phyloP scores from a whole-genome alignment of 2,329 filamentous ascomycete species.

The Diaporthe citriasiana region DNA sequence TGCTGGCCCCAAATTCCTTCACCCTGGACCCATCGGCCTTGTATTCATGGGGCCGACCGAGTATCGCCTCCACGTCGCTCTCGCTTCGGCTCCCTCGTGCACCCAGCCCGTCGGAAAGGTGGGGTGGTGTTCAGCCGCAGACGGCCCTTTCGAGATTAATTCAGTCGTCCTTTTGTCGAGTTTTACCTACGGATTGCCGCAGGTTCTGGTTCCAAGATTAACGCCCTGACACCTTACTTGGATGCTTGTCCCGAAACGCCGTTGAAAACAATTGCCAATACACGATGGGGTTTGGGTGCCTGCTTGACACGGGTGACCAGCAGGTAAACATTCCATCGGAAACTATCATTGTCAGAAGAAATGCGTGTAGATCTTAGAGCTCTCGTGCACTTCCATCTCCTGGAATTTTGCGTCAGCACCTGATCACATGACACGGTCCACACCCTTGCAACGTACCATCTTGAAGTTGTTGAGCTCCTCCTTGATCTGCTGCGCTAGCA shows the following conservation, averaged over 20 bases:
- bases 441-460: constrained; percentile 76
- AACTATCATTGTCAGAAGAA: constrained; percentile 84
- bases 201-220: constrained; percentile 41
- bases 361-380: constrained; percentile 99
- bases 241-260: constrained; percentile 46
- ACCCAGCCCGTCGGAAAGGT: background rate
- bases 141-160: constrained; percentile 40
- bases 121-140: background rate
- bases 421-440: constrained; percentile 43
- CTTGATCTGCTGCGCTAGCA: constrained; percentile 98
- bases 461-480: constrained; percentile 99
- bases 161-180: constrained; percentile 30
- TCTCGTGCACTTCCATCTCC: constrained; percentile 99
- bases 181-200: constrained; percentile 14
- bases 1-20: constrained; percentile 27
- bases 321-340: constrained; percentile 41
- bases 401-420: constrained; percentile 62
- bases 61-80: constrained; percentile 2
- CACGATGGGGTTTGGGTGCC: constrained; percentile 55
- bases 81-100: constrained; percentile 26
- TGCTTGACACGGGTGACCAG: constrained; percentile 21
- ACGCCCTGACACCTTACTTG: constrained; percentile 48
- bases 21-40: constrained; percentile 12
- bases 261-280: constrained; percentile 65
- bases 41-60: background rate